Base-by-base conservation (phyloP, 2,329 filamentous ascomycete species). In the Cordyceps fumosorosea region DNA sequence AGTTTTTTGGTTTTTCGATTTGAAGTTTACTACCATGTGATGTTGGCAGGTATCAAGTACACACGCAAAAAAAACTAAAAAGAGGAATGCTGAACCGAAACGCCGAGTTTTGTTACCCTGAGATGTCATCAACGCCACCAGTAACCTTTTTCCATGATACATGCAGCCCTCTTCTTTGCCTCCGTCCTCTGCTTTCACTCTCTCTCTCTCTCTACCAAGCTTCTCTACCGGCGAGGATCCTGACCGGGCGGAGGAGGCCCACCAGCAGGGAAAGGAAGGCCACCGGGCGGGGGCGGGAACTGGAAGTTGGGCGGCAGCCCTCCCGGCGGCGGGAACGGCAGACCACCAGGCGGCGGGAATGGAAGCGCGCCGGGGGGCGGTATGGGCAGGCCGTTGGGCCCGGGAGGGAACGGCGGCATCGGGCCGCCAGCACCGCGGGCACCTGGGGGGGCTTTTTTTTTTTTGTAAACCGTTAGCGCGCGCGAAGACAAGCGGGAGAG, bases 401-500 rank as follows among this genome's bases (percentile, higher is more conserved):
- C 67, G 8, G 72, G 69, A 10, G 73, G 70, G 66, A 76, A 72
- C 29, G 75, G 75, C 44, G 77, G 76, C 67, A 79, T 76, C 24
- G 76, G 75, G 18, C 37, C 37, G 12, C 37, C 37, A 71, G 80
- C 77, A 65, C 82, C 81, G 67, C 81, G 78, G 61, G 79, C 81
- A 63, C 79, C 82, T 56, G 74, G 76, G 48, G 84, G 83, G 64
- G 82, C 81, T 29, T 29, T 3, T 29, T 29, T 29, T 29, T 6
- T 1, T 29, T 29, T 29, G 3, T 29, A 3, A 29, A 29, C 6
- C 5, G 29, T 29, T 29, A 29, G 29, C 29, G 26, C 29, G 29
- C 29, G 29, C 8, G 29, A 29, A 29, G 3, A 29, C 3, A 29
- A 29, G n/a, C n/a, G n/a, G n/a, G n/a, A n/a, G n/a, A n/a, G n/a